These are phyloP conservation scores for Citrus maxima DNA, from an alignment of 345 rosid species.

Conservation along the genomic window DNA sequence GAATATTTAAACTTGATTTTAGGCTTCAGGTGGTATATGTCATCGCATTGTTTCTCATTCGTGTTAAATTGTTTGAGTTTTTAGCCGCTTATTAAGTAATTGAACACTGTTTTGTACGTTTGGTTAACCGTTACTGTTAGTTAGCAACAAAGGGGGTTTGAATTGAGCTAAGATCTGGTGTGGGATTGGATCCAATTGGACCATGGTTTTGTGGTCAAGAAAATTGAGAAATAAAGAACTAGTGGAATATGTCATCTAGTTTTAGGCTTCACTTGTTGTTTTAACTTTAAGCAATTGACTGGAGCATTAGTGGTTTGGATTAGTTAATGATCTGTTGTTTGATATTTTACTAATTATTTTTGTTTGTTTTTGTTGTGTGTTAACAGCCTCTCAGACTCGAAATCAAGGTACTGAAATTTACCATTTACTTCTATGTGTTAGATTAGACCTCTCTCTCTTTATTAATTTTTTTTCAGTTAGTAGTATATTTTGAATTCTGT, in stretches of 20 bases:
- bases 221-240: background rate
- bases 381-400: conserved; percentile 62
- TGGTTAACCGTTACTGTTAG: background rate
- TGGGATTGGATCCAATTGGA: background rate
- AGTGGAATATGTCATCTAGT: background rate
- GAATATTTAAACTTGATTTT: background rate
- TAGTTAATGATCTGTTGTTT: conserved; percentile 11
- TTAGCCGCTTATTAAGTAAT: background rate
- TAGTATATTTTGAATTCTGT: background rate
- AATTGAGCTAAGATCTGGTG: conserved; percentile 12
- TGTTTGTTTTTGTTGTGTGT: conserved; percentile 5
- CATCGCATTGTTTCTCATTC: background rate
- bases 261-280: background rate
- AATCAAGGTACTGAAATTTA: conserved; percentile 42
- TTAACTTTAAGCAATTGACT: background rate
- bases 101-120: background rate
- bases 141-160: background rate
- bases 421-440: background rate
- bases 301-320: background rate
- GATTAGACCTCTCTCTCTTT: background rate
- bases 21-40: background rate
- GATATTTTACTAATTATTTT: conserved; percentile 6
- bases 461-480: background rate
- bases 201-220: background rate
- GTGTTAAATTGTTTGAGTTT: background rate